A percentile compares a stretch with the other conserved stretches of the same genome.
Conservation (phyloP, 345 rosid genomes). For the Eucalyptus sp. region DNA sequence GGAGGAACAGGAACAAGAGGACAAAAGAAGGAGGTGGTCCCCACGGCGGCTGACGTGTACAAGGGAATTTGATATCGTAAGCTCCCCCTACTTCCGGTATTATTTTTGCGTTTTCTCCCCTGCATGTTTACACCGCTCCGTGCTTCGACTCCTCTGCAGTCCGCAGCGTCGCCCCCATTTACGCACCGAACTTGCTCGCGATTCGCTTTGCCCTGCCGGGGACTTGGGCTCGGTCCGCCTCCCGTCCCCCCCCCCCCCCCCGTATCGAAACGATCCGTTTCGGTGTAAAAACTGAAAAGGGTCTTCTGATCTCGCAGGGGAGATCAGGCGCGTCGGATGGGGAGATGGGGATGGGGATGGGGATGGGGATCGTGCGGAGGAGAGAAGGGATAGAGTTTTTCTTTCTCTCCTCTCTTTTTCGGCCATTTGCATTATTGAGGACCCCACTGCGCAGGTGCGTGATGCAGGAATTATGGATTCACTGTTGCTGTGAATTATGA, state of each 20-base stretch:
- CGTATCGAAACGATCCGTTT: background rate
- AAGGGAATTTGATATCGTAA: background rate
- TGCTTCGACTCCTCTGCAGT: background rate
- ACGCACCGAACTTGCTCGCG: background rate
- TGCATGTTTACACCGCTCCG: background rate
- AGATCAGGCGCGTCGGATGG: background rate
- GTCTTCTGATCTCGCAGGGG: background rate
- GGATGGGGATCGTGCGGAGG: background rate
- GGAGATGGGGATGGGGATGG: background rate
- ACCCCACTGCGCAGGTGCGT: background rate
- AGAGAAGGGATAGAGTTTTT: background rate
- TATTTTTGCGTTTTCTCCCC: background rate
- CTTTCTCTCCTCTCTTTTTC: background rate
- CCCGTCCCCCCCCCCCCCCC: background rate
- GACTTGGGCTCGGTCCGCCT: background rate
- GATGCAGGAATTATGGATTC: background rate
- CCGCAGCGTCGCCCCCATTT: no score
- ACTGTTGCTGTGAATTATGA: background rate
- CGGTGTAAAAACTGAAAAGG: background rate
- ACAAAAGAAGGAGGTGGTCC: background rate
- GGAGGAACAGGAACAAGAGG: background rate
- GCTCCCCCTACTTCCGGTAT: background rate
- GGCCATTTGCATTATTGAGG: background rate
- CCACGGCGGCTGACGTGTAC: background rate
- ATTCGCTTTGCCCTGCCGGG: background rate